phyloP scores from a whole-genome alignment of 768 basidiomycete genomes.

The Trametes cinnabarina region DNA sequence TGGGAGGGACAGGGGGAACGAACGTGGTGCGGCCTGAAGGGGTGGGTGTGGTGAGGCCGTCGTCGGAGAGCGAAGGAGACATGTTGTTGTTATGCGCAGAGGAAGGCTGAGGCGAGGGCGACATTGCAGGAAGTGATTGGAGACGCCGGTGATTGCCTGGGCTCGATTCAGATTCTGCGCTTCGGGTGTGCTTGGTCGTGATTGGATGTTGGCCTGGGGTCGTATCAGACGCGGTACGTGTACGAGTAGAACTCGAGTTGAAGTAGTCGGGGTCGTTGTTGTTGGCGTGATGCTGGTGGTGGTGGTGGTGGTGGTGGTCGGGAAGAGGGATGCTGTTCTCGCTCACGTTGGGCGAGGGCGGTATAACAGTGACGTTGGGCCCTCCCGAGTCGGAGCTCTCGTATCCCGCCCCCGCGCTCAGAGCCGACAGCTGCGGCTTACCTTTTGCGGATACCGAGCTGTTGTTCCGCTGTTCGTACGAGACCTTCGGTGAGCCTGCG shows the following conservation, averaged over 20 bases:
- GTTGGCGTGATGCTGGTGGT: background rate
- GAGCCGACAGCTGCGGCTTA: conserved; percentile 1
- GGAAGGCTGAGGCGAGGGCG: background rate
- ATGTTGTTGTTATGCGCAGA: background rate
- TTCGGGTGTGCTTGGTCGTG: background rate
- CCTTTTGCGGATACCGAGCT: background rate
- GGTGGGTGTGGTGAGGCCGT: conserved; percentile 24
- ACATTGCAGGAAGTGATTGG: conserved; percentile 15
- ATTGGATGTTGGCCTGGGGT: conserved; percentile 3
- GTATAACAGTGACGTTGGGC: conserved; percentile 33
- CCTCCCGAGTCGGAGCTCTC: conserved; percentile 22
- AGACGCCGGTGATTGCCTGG: conserved; percentile 10
- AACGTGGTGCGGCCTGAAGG: conserved; percentile 24
- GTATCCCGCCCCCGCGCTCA: background rate
- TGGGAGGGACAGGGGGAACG: conserved; percentile 15
- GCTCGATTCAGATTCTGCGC: conserved; percentile 4
- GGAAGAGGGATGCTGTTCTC: conserved; percentile 16
- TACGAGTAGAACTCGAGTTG: background rate
- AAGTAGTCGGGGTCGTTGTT: background rate
- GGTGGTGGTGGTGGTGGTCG: background rate
- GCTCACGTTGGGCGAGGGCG: conserved; percentile 31
- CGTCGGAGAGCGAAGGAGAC: conserved; percentile 16
- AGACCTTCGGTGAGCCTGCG: background rate
- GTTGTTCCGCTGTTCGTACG: conserved; percentile 3
- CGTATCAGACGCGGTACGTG: conserved; percentile 5